Evolutionary conservation across 2,329 filamentous ascomycete species (phyloP), one percentile per base, ranked within the genome.

Genomic region (Ophioceras dolichostomum): DNA sequence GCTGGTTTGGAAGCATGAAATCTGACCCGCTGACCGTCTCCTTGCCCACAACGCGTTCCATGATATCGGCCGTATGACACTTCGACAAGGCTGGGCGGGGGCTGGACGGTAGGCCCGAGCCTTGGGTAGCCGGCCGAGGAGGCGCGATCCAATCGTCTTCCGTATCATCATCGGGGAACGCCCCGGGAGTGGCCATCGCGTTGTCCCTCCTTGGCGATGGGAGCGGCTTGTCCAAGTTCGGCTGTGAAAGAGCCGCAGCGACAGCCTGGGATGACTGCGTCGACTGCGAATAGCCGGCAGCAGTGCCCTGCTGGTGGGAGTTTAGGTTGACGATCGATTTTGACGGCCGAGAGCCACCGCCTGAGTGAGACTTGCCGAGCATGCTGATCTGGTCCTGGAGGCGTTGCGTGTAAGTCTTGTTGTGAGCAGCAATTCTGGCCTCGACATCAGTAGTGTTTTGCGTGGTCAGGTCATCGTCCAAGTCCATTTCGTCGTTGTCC

Each of bases 331-430:
- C 56, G 8, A 65, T 57, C 2, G 64, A 66, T 42, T 72, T 74
- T 1, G 69, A 65, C 13, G 60, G 55, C 27, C 67, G 60, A 14
- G 61, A 52, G 34, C 60, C n/a, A n/a, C n/a, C 59, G 32, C 58
- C 64, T 5, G 68, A 56, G 41, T 75, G 72, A 0, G 67, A 65
- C 46, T 79, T 73, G 13, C 75, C 74, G 35, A 80, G 61, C 61
- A 73, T 72, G 51, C 79, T 94, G 49, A 98, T 96, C 49, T 88
- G 86, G 49, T 96, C 89, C 46, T 94, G 87, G 13, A 98, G 67
- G 31, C 84, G 72, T 56, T 96, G 88, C 0, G 91, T 94, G n/a
- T 91, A 93, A 0, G 86, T 88, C 55, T 93, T 93, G 58, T 78
- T 86, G 51, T 89, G 80, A 2, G 70, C 57, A 5, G 70, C 67